Base-by-base conservation (phyloP, 768 basidiomycete species). In the Rhodosporidiobolus odoratus region DNA sequence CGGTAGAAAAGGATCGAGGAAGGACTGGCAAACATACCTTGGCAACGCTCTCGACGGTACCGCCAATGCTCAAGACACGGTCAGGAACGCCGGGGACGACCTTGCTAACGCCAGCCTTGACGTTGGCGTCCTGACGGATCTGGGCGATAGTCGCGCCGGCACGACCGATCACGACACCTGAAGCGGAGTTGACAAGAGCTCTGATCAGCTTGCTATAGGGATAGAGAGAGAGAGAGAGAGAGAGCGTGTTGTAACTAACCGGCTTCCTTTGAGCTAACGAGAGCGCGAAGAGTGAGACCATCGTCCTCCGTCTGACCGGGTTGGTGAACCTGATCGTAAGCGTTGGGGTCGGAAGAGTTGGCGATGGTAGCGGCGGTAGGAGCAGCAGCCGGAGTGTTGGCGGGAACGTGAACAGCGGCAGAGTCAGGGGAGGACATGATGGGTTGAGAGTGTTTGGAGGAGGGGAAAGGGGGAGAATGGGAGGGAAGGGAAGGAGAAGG, bases 81-180 rank as follows among this genome's bases (percentile, higher is more conserved):
- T 99, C 96, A 71, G 96, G 93, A 69, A 99, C 92, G 77, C 96
- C 96, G 65, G 88, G 87, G 69, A 95, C 92, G 84, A 97, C 95
- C 81, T 96, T 98, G 85, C 89, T 93, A 81, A 99, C 96, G 79
- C 96, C 96, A 72, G 96, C 94, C 82, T 92, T 98, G 82, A 96
- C 94, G 75, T 90, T 92, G 53, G 93, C 95, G 78, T 91, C 88
- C 75, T 95, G 91, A 72, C 96, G 86, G 77, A 99, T 86, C 81
- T 94, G 91, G 73, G 95, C 95, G 78, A 99, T 95, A 78, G 97
- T 98, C 84, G 92, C 92, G 67, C 96, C 96, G 61, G 84, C 93
- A 78, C 92, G 96, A 75, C 95, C 93, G 76, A 97, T 97, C 81
- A 96, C 94, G 78, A 97, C 88, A 75, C 94, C 94, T 64, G 92